Conservation (phyloP, 805 yeast genomes). For the Spathaspora arborariae region DNA sequence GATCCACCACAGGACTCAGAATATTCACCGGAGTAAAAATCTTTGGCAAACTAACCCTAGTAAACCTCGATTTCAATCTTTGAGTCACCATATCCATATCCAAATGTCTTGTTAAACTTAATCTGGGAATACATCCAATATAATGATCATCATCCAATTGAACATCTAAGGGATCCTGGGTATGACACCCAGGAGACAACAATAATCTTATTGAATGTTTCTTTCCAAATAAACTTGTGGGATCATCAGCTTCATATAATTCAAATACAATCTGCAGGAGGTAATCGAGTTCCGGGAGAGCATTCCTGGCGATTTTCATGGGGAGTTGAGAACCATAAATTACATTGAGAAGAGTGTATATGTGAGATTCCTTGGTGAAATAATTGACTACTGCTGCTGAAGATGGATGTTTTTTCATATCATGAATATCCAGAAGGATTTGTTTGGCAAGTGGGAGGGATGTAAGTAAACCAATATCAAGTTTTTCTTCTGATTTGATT, state of each 20-base stretch:
- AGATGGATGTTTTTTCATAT: conserved; percentile 70
- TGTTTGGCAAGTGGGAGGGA: conserved; percentile 91
- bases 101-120: conserved; percentile 85
- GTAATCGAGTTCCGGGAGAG: conserved; percentile 93
- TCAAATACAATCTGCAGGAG: conserved; percentile 93
- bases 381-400: conserved; percentile 80
- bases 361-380: conserved; percentile 96
- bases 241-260: conserved; percentile 77
- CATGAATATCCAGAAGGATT: conserved; percentile 73
- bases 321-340: conserved; percentile 90
- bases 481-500: conserved; percentile 88
- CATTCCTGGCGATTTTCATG: conserved; percentile 92
- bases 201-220: conserved; percentile 87
- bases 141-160: conserved; percentile 95
- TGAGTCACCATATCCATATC: conserved; percentile 87
- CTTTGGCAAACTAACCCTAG: conserved; percentile 87
- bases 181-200: conserved; percentile 97
- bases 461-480: conserved; percentile 92
- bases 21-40: conserved; percentile 86
- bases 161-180: conserved; percentile 95
- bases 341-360: conserved; percentile 87
- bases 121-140: conserved; percentile 91
- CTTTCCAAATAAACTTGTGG: conserved; percentile 56
- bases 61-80: conserved; percentile 74
- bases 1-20: conserved; percentile 55